Percentiles rank a stretch among this genome's conserved stretches.
Evolutionary conservation across 2,329 filamentous ascomycete genomes (phyloP).

Genomic region (Arthrobotrys iridis): DNA sequence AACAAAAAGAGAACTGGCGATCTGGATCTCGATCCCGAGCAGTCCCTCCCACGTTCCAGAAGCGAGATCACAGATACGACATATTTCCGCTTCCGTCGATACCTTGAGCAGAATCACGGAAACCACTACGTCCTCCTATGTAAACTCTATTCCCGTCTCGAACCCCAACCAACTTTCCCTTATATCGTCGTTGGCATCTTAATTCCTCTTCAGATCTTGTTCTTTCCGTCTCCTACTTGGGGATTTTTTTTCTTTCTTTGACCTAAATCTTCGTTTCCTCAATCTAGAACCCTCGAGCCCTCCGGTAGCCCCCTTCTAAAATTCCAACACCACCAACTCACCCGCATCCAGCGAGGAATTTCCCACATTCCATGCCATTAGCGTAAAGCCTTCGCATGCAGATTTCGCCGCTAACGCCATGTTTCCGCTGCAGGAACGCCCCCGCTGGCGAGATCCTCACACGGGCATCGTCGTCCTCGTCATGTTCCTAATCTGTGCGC

Average conservation of each 20-base stretch:
- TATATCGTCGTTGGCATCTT: conserved; percentile 4
- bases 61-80: conserved; percentile 5
- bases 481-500: conserved; percentile 43
- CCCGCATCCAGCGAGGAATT: conserved; percentile 9
- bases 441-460: neutral
- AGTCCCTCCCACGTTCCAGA: conserved; percentile 5
- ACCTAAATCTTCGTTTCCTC: neutral
- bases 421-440: neutral
- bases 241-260: too few relatives aligned
- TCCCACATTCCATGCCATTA: conserved; percentile 1
- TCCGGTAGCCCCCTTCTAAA: neutral
- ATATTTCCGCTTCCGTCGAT: conserved; percentile 34
- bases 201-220: neutral
- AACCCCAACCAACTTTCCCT: neutral
- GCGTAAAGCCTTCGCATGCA: conserved; percentile 1
- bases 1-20: neutral
- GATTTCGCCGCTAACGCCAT: neutral
- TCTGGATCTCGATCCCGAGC: neutral
- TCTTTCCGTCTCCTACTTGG: neutral
- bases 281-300: neutral
- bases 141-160: conserved; percentile 9
- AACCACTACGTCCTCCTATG: neutral
- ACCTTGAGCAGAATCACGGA: conserved; percentile 12
- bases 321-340: conserved; percentile 27
- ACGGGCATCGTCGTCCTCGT: conserved; percentile 23